Conservation (phyloP, 1,284 basidiomycete genomes). For the Anthracocystis panici-leucophaei region DNA sequence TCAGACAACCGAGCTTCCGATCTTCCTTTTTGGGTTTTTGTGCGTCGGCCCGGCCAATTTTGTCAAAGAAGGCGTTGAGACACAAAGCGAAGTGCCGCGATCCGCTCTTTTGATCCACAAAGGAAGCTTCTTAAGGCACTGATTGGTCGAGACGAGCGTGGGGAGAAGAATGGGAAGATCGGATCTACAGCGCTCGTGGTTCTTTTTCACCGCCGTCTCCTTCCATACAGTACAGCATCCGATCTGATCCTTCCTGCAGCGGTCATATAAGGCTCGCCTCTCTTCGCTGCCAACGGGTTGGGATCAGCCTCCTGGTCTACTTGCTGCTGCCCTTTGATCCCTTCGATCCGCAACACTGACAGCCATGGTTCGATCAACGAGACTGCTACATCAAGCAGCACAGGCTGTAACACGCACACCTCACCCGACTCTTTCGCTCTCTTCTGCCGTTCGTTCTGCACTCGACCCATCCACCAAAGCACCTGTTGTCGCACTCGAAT, state of each 20-base stretch:
- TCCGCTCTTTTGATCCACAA: neutral
- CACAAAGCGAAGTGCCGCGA: constrained; percentile 24
- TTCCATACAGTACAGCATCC: neutral
- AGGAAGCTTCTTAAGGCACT: neutral
- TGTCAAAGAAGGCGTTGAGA: constrained; percentile 1
- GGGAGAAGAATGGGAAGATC: constrained; percentile 10
- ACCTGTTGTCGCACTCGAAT: constrained; percentile 75
- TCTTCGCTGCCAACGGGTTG: neutral
- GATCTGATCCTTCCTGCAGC: neutral
- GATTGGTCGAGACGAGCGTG: neutral
- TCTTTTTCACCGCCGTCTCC: neutral
- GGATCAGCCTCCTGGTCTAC: neutral
- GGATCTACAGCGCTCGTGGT: constrained; percentile 10
- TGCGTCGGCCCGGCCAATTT: constrained; percentile 31
- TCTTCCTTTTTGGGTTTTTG: constrained; percentile 5
- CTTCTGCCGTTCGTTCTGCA: constrained; percentile 28
- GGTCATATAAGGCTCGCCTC: constrained; percentile 7
- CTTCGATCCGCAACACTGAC: neutral
- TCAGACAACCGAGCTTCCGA: constrained; percentile 38
- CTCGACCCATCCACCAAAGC: constrained; percentile 19
- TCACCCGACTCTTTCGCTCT: constrained; percentile 30
- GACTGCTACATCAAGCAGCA: constrained; percentile 36
- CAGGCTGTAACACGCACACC: constrained; percentile 30
- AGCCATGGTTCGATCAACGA: constrained; percentile 38
- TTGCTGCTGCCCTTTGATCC: neutral